Evolutionary conservation across 805 yeast species (phyloP).

Genomic region (Cyberlindnera amylophila): DNA sequence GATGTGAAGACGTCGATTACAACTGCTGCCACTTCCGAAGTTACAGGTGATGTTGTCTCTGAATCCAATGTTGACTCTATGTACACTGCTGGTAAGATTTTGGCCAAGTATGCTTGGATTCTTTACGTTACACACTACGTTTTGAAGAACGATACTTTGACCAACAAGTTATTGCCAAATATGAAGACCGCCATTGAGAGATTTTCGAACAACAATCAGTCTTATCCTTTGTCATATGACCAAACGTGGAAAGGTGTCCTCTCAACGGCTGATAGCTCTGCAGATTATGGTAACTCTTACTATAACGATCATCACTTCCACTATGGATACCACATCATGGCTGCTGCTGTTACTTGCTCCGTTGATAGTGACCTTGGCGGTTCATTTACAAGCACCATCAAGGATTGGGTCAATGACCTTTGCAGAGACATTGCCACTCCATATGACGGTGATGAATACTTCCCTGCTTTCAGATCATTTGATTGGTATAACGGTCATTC

Average conservation of each 20-base stretch:
- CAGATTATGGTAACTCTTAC: slow-evolving; percentile 70
- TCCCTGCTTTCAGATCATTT: slow-evolving; percentile 65
- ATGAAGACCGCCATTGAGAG: slow-evolving; percentile 66
- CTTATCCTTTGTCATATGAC: slow-evolving; percentile 74
- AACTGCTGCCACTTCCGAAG: slow-evolving; percentile 34
- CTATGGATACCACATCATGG: slow-evolving; percentile 70
- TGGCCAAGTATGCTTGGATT: slow-evolving; percentile 89
- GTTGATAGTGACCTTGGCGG: slow-evolving; percentile 50
- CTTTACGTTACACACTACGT: slow-evolving; percentile 68
- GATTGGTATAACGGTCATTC: slow-evolving; percentile 80
- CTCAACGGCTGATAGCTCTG: slow-evolving; percentile 55
- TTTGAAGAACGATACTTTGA: slow-evolving; percentile 49
- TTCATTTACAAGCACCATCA: slow-evolving; percentile 48
- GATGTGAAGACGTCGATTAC: slow-evolving; percentile 30
- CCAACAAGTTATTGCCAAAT: slow-evolving; percentile 48
- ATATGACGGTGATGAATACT: slow-evolving; percentile 45
- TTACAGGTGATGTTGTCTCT: slow-evolving; percentile 37
- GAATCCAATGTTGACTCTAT: slow-evolving; percentile 69
- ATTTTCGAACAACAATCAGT: slow-evolving; percentile 67
- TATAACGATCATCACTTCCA: slow-evolving; percentile 79
- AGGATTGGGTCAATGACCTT: slow-evolving; percentile 51
- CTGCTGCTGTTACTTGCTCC: slow-evolving; percentile 59
- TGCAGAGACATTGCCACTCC: slow-evolving; percentile 70
- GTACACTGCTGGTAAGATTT: slow-evolving; percentile 84
- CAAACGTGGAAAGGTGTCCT: slow-evolving; percentile 73